phyloP scores from a whole-genome alignment of 2,329 filamentous ascomycete genomes.

The Clonostachys solani region DNA sequence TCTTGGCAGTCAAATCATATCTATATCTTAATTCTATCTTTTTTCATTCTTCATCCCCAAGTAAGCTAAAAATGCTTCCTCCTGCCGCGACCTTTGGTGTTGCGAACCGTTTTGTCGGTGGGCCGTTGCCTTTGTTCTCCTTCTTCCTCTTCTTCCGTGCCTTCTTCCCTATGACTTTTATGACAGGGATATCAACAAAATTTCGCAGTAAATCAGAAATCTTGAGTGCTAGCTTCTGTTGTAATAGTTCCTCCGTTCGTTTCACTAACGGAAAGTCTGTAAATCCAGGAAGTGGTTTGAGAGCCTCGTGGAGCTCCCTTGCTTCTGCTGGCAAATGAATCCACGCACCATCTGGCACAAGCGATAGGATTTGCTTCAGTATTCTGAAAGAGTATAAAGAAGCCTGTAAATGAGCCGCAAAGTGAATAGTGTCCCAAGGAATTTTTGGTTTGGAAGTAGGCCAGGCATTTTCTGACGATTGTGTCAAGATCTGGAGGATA shows the following conservation, averaged over 20 bases:
- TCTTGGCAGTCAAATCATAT: not conserved
- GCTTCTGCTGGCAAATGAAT: constrained; percentile 4
- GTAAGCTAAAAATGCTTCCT: constrained; percentile 15
- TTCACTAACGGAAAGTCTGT: constrained; percentile 11
- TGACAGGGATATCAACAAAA: not conserved
- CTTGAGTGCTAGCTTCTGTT: no score
- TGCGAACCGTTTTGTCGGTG: constrained; percentile 1
- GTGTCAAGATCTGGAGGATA: constrained; percentile 12
- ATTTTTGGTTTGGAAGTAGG: constrained; percentile 2
- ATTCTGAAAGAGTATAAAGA: constrained; percentile 32
- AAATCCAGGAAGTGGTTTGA: constrained; percentile 17
- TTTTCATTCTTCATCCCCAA: constrained; percentile 6
- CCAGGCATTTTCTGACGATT: not conserved
- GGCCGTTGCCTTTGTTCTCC: constrained; percentile 2
- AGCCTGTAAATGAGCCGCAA: constrained; percentile 53
- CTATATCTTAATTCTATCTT: not conserved
- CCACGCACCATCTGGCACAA: constrained; percentile 3
- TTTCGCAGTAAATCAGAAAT: not conserved
- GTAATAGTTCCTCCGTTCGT: not conserved
- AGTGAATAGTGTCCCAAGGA: constrained; percentile 56
- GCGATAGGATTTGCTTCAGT: constrained; percentile 28
- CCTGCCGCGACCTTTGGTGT: not conserved
- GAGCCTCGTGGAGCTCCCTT: constrained; percentile 1
- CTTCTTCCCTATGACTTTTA: not conserved
- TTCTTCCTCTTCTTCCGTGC: not conserved